phyloP scores from a whole-genome alignment of 108 stramenopile species.

The Halocafeteria seosinensis region DNA sequence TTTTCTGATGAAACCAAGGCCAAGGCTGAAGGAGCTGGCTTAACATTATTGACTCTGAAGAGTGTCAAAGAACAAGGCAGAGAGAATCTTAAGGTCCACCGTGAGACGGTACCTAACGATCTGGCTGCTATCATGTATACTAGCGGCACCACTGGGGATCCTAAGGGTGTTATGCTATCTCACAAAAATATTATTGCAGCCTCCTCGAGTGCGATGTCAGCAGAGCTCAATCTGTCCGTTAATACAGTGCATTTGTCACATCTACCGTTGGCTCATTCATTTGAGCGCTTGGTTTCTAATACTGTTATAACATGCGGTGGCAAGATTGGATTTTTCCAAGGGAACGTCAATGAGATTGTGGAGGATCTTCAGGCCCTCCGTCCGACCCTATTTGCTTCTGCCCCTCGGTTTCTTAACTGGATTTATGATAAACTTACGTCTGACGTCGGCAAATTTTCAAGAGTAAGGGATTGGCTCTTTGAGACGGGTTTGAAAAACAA shows the following conservation, averaged over 20 bases:
- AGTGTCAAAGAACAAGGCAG: no score
- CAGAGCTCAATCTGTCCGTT: slow-evolving; percentile 8
- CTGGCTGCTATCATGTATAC: slow-evolving; percentile 91
- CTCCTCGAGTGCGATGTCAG: slow-evolving; percentile 8
- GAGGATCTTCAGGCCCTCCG: slow-evolving; percentile 69
- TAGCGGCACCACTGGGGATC: slow-evolving; percentile 65
- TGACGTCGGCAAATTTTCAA: not conserved
- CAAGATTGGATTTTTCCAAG: slow-evolving; percentile 63
- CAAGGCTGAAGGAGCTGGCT: no score
- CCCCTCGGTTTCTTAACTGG: slow-evolving; percentile 80
- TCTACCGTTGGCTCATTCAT: slow-evolving; percentile 83
- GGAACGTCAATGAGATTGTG: slow-evolving; percentile 51
- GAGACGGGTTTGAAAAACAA: not conserved
- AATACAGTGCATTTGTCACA: slow-evolving; percentile 72
- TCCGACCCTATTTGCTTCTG: slow-evolving; percentile 66
- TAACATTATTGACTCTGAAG: no score
- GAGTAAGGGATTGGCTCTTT: slow-evolving; percentile 6
- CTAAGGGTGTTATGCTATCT: slow-evolving; percentile 86
- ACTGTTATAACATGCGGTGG: slow-evolving; percentile 48
- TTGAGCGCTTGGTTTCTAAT: slow-evolving; percentile 55
- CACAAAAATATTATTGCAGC: no score
- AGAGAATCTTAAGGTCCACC: no score
- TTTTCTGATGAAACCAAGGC: no score
- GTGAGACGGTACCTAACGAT: no score
- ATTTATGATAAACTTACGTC: slow-evolving; percentile 49